Evolutionary conservation across 768 basidiomycete genomes (phyloP), one percentile per base, ranked within the genome.

Genomic region (Mycena epipterygia): DNA sequence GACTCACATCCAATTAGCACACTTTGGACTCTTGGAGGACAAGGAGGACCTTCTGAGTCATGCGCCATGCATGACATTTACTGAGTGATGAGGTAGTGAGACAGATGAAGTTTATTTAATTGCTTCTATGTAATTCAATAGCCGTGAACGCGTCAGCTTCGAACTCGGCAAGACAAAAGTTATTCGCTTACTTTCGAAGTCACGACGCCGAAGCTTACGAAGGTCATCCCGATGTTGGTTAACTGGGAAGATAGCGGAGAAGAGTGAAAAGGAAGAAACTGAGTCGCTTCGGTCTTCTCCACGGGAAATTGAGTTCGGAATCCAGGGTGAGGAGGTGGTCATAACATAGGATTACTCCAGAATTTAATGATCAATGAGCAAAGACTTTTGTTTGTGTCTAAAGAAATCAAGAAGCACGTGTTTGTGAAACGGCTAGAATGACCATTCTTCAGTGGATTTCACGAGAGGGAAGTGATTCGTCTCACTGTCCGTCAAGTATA

Each of bases 21-120:
- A 49, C 27, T 25, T 8, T 25, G 6, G 6, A 49, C 48, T 19
- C 25, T 9, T 29, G 32, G 32, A 53, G 29, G 19, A 30, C 4
- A 7, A 30, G 29, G 29, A 53, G 11, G 5, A 53, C 32, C 27
- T 32, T 53, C 30, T 53, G 11, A 27, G 11, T 30, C 17, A 53
- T 32, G 4, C 30, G 11, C 52, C 52, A 5, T 33, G 52, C 52
- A 14, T 53, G 5, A 53, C 52, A 53, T 33, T 30, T 53, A 53
- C 51, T 52, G 27, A 52, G 51, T 52, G 51, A 52, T 52, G 52
- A 32, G 52, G 52, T 33, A 53, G 30, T 53, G 29, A 53, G 52
- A 53, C 29, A 30, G 52, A 5, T 53, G n/a, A n/a, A n/a, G n/a
- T n/a, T n/a, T n/a, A n/a, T n/a, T n/a, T n/a, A n/a, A n/a, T n/a